A percentile compares a stretch with the other conserved stretches of the same genome.
Conservation (phyloP, 345 rosid species). For the Populus tremula region DNA sequence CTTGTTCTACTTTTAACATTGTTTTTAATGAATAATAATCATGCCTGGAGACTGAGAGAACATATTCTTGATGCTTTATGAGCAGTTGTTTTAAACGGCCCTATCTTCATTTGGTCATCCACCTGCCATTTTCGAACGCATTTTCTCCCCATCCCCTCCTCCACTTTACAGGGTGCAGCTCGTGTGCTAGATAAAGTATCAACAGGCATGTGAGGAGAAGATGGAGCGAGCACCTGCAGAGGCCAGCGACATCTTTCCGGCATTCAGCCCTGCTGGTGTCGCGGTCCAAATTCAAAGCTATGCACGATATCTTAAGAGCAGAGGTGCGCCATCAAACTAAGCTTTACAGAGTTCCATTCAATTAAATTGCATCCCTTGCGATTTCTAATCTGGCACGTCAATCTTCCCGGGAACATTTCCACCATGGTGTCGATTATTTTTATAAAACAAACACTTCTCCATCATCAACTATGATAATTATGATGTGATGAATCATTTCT, state of each 20-base stretch:
- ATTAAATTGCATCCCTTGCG: no score
- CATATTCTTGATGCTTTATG: background rate
- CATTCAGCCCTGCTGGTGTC: background rate
- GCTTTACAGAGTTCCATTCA: no score
- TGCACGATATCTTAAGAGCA: background rate
- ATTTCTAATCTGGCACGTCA: no score
- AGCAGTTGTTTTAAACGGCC: background rate
- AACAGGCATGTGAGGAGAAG: background rate
- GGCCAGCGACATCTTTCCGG: background rate
- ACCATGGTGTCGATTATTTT: no score
- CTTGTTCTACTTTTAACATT: constrained; percentile 15
- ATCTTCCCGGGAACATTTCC: no score
- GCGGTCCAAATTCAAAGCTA: background rate
- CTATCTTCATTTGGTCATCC: background rate
- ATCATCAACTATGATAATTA: no score
- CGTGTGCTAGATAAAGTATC: background rate
- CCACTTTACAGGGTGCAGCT: background rate
- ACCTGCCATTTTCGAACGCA: background rate
- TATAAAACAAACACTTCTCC: no score
- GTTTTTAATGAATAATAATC: constrained; percentile 1
- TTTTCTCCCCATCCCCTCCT: background rate
- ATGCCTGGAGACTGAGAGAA: background rate
- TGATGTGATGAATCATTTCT: no score
- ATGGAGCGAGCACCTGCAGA: background rate
- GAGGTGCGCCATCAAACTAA: no score